Percentiles rank a stretch among this genome's conserved stretches.
Conservation (phyloP, 2,329 filamentous ascomycete species). For the Ascomycota sp. region DNA sequence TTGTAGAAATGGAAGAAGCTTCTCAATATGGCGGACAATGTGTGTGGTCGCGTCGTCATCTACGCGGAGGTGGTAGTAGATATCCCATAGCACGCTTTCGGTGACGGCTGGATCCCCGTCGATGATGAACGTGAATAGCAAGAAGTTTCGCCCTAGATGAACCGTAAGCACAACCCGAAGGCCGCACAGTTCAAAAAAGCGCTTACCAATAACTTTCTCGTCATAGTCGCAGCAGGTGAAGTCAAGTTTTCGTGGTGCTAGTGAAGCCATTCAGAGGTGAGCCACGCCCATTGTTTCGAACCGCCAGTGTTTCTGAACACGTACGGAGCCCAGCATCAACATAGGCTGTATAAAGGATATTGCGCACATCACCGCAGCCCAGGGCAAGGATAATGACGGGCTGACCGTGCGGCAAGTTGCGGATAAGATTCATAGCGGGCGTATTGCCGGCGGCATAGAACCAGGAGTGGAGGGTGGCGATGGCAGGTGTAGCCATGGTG, state of each 20-base stretch:
- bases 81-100: constrained; percentile 22
- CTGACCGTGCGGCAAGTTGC: constrained; percentile 25
- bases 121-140: constrained; percentile 29
- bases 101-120: constrained; percentile 13
- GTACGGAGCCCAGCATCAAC: constrained; percentile 16
- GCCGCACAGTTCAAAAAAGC: background rate
- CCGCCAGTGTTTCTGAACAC: constrained; percentile 3
- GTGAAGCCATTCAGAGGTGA: constrained; percentile 4
- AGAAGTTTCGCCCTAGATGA: constrained; percentile 28
- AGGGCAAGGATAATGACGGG: constrained; percentile 30
- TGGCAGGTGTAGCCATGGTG: constrained; percentile 17
- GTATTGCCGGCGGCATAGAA: constrained; percentile 33
- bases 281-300: background rate
- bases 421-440: constrained; percentile 27
- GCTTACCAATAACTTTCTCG: constrained; percentile 26
- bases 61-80: constrained; percentile 34
- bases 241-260: constrained; percentile 23
- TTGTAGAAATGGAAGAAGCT: constrained; percentile 17
- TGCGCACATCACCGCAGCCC: constrained; percentile 34
- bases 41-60: constrained; percentile 14
- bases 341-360: constrained; percentile 33
- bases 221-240: constrained; percentile 36
- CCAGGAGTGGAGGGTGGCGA: constrained; percentile 11
- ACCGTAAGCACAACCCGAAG: background rate
- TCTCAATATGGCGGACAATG: constrained; percentile 20